Base-by-base conservation (phyloP, 306 rosid genomes). In the Calophaca sinica region DNA sequence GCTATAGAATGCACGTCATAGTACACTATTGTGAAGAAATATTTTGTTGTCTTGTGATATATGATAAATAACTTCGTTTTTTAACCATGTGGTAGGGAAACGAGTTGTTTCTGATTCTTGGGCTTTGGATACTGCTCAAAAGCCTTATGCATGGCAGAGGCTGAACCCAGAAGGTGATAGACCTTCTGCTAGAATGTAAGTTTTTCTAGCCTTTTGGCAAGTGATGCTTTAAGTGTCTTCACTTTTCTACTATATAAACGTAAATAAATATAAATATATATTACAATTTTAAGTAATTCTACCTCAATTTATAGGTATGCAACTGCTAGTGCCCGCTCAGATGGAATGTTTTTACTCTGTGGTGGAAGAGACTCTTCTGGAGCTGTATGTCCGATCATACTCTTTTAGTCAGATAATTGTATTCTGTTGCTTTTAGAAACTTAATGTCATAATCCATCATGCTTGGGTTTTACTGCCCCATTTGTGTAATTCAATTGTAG, bases 101-200 rank as follows among this genome's bases (percentile, higher is more conserved):
- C 88, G 97, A 80, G 91, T 83, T 77, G 86, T 89, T 33, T 89
- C 99, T 72, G 99, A 96, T 77, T 92, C 98, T 72, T 96, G 99
- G 99, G 96, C 70, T 59, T 78, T 96, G 65, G 99, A 96, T 86
- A 96, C 99, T 71, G 99, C 99, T 33, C 98, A 92, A 78, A 96
- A 96, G 79, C 99, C 99, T 62, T 96, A 96, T 60, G 86, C 35
- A 28, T 96, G 99, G 99, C 96, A 91, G 84, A 90, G 79, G 88
- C 81, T 96, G 73, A 92, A 67, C 73, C 99, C 99, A 13, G 99
- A 96, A 70, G 99, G 99, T 59, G 99, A 92, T 82, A 89, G 92
- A 62, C 99, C 99, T 76, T 89, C 97, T 77, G 98, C 98, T 75
- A 88, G 99, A 89, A 96, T 96, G 99, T 96, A 81, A 96, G 97